Percentiles rank a stretch among this genome's conserved stretches.
phyloP scores from a whole-genome alignment of 306 rosid genomes.

The Arachis hypogaea region DNA sequence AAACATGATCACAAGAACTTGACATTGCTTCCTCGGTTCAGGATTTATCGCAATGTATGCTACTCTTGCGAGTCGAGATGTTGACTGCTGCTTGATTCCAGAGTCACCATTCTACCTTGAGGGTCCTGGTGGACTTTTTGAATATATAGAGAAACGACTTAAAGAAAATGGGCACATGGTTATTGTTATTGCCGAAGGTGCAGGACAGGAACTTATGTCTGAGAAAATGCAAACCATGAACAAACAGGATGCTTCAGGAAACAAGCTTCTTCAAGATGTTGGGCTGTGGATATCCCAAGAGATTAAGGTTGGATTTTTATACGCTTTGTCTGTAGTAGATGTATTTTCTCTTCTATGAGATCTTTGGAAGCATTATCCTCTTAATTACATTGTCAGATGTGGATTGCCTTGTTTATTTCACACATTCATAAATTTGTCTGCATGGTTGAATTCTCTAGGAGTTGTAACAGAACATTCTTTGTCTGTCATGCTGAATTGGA shows the following conservation, averaged over 20 bases:
- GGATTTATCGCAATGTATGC: conserved; percentile 97
- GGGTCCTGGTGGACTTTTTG: conserved; percentile 90
- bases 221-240: conserved; percentile 51
- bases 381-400: not conserved
- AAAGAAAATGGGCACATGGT: conserved; percentile 94
- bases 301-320: conserved; percentile 61
- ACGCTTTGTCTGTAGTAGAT: conserved; percentile 20
- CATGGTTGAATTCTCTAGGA: not conserved
- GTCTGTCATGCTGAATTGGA: too few species aligned
- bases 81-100: conserved; percentile 96
- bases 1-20: not conserved
- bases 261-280: conserved; percentile 88
- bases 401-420: conserved; percentile 18
- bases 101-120: conserved; percentile 94
- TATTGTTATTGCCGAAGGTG: conserved; percentile 97
- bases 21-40: conserved; percentile 40
- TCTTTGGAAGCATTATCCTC: conserved; percentile 3
- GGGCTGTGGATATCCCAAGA: conserved; percentile 87
- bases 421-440: not conserved
- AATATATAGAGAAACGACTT: conserved; percentile 70
- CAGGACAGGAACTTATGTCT: conserved; percentile 87
- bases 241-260: conserved; percentile 87
- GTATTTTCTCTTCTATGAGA: not conserved
- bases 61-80: conserved; percentile 96
- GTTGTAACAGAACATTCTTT: not conserved